phyloP scores from a whole-genome alignment of 371 early-diverging fungal species.

The Mortierella sp. region DNA sequence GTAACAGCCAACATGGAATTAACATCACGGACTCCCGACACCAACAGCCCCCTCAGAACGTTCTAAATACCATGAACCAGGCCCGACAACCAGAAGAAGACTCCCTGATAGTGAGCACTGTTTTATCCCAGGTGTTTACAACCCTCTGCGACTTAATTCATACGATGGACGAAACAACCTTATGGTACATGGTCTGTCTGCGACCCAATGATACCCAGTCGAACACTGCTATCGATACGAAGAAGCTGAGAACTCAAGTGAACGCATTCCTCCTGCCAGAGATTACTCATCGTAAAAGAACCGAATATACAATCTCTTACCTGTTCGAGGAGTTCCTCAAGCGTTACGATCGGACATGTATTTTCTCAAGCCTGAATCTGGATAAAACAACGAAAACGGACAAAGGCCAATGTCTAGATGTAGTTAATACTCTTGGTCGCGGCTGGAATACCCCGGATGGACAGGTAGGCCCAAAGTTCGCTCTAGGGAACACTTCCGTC shows the following conservation, averaged over 20 bases:
- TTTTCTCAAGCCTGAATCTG: constrained; percentile 14
- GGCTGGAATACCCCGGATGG: constrained; percentile 52
- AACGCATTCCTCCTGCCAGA: constrained; percentile 74
- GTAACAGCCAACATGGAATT: constrained; percentile 11
- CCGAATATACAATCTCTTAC: constrained; percentile 75
- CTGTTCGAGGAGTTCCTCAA: constrained; percentile 72
- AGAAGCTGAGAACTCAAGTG: constrained; percentile 75
- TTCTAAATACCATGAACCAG: constrained; percentile 27
- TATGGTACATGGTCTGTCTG: constrained; percentile 90
- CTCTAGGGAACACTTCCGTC: constrained; percentile 72
- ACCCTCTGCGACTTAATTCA: constrained; percentile 77
- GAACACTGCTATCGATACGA: constrained; percentile 61
- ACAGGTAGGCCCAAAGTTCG: constrained; percentile 33
- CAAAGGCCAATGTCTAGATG: constrained; percentile 35
- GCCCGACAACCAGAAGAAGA: constrained; percentile 42
- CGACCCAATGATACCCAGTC: constrained; percentile 80
- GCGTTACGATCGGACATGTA: constrained; percentile 64
- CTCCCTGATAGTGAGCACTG: constrained; percentile 65
- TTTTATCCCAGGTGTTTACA: constrained; percentile 73
- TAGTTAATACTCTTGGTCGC: constrained; percentile 35
- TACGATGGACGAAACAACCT: constrained; percentile 81
- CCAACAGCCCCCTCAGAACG: constrained; percentile 10
- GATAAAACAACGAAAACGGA: constrained; percentile 42
- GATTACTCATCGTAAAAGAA: constrained; percentile 64
- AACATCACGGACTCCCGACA: constrained; percentile 7